phyloP scores from a whole-genome alignment of 2,329 filamentous ascomycete genomes.

The Grosmannia huntii region DNA sequence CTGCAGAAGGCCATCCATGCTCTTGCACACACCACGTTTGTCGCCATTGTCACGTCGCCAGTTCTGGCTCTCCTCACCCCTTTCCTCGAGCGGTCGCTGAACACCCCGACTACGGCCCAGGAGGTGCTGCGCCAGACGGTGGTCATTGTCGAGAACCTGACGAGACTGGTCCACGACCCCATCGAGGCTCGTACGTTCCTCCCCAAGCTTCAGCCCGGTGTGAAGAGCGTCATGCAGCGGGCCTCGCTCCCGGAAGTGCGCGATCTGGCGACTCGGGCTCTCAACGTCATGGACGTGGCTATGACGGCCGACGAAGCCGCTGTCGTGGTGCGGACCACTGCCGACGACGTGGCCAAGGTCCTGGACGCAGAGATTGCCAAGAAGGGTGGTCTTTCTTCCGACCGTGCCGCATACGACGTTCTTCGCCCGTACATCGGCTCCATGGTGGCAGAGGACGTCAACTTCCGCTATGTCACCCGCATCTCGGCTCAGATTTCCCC shows the following conservation, averaged over 20 bases:
- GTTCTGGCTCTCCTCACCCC: slow-evolving; percentile 90
- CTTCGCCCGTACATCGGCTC: slow-evolving; percentile 64
- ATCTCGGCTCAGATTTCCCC: slow-evolving; percentile 57
- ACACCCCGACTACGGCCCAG: slow-evolving; percentile 80
- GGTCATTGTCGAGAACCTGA: slow-evolving; percentile 94
- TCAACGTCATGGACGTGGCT: slow-evolving; percentile 82
- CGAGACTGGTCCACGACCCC: slow-evolving; percentile 91
- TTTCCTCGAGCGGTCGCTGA: slow-evolving; percentile 84
- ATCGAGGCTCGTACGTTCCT: slow-evolving; percentile 90
- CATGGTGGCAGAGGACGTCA: slow-evolving; percentile 80
- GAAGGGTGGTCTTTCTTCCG: slow-evolving; percentile 37
- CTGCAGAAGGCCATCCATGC: slow-evolving; percentile 95
- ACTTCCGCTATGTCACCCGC: slow-evolving; percentile 64
- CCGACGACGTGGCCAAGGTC: slow-evolving; percentile 61
- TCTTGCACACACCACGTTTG: slow-evolving; percentile 95
- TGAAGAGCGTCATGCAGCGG: slow-evolving; percentile 74
- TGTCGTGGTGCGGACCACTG: slow-evolving; percentile 52
- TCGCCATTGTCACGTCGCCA: slow-evolving; percentile 88
- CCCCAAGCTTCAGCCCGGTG: slow-evolving; percentile 86
- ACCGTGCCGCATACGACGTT: slow-evolving; percentile 54
- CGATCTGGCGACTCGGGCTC: slow-evolving; percentile 70
- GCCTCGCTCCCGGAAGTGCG: slow-evolving; percentile 92
- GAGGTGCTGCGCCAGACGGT: slow-evolving; percentile 93
- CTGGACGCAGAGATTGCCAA: slow-evolving; percentile 67
- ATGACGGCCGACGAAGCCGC: slow-evolving; percentile 60